Evolutionary conservation across 2,329 filamentous ascomycete species (phyloP), one percentile per base, ranked within the genome.

Genomic region (Ceratocystiopsis brevicomis): DNA sequence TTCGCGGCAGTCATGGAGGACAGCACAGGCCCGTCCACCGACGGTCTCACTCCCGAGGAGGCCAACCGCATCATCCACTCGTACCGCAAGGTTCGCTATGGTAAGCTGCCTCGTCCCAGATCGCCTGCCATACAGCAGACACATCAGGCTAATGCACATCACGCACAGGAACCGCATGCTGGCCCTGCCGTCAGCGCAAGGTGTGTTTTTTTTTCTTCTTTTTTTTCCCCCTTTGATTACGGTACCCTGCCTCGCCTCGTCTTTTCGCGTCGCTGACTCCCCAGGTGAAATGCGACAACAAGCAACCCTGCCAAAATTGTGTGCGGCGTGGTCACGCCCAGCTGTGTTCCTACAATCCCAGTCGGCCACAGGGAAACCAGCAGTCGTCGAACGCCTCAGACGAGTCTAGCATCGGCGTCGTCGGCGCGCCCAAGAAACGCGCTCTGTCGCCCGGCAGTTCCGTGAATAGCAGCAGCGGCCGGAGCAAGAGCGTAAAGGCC

Each of bases 61-160:
- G 75, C 73, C 49, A 78, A 64, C 55, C 71, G 73, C 52, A 78
- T 79, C 59, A 78, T 79, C 51, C 74, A 78, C 56, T 78, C 73
- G 42, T 75, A 78, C 55, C 71, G 75, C 50, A 79, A 79, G 58
- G 75, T 79, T 45, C 68, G 75, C 54, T 78, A 79, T 58, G 75
- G 74, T 78, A 65, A 56, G 72, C 62, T 30, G 40, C 21, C 16
- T 9, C 11, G 16, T 18, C 17, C 9, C 6, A 10, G 25, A 8
- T 21, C 4, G 21, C 21, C 19, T 21, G 4, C 19, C 19, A 21
- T 6, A 21, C 19, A 21, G 19, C 19, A 21, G 19, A 21, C 19
- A 21, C 19, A 4, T 21, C 19, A 4, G 36, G 15, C 36, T 17
- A n/a, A 37, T n/a, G 36, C 34, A 34, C 30, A 32, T 21, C 33